Evolutionary conservation across 1,284 basidiomycete species (phyloP).

Genomic region (Cutaneotrichosporon spelunceum): DNA sequence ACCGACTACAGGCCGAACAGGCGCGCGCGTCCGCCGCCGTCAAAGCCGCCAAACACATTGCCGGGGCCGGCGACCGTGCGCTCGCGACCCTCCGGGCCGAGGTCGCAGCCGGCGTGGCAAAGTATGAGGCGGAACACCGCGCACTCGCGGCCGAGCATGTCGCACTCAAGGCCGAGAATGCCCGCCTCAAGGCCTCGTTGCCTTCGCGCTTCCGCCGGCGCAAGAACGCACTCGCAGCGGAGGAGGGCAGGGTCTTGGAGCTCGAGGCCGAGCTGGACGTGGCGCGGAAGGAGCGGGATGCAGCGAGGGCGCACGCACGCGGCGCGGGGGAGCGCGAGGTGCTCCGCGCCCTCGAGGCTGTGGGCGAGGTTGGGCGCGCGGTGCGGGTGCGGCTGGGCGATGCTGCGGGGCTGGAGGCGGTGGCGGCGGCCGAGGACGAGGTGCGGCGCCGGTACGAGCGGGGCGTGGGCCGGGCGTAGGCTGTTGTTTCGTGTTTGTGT

Average conservation of each 20-base stretch:
- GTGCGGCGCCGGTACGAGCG: neutral
- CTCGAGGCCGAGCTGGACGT: neutral
- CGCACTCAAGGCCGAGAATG: neutral
- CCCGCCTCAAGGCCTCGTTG: no score
- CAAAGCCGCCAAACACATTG: neutral
- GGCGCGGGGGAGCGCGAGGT: neutral
- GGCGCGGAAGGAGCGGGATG: neutral
- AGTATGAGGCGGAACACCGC: neutral
- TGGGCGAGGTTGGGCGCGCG: neutral
- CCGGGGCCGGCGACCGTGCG: neutral
- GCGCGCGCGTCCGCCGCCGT: neutral
- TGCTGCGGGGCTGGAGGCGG: neutral
- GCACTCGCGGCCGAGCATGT: neutral
- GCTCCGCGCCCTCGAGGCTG: neutral
- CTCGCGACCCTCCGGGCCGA: neutral
- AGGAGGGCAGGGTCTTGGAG: no score
- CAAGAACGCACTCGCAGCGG: neutral
- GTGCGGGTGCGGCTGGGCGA: neutral
- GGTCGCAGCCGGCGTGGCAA: neutral
- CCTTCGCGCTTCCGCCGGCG: no score
- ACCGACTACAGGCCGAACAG: neutral
- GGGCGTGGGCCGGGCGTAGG: neutral
- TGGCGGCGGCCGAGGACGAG: neutral
- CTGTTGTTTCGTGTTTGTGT: no score
- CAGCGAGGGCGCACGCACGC: neutral